Evolutionary conservation across 139 green algal genomes (phyloP).

Genomic region (Tetratostichococcus sp.): DNA sequence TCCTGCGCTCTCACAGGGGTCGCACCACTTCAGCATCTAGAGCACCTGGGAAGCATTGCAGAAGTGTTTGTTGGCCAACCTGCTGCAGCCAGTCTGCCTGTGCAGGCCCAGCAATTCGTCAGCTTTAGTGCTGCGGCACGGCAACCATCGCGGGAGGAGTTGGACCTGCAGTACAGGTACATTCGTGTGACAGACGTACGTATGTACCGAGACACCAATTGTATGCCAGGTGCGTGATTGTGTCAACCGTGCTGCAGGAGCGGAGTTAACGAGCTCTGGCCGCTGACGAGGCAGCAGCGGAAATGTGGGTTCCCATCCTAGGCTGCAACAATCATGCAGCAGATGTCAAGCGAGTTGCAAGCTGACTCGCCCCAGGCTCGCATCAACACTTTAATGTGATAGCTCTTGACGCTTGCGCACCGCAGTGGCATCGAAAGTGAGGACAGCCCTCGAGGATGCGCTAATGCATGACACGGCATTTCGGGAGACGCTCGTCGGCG

Average conservation of each 20-base stretch:
- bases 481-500: neutral
- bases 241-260: neutral
- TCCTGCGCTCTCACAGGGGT: no score
- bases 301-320: neutral
- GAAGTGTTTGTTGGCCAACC: no score
- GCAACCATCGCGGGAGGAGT: neutral
- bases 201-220: no score
- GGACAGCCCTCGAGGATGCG: constrained; percentile 5
- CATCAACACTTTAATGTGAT: neutral
- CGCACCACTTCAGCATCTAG: no score
- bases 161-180: neutral
- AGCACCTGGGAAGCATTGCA: no score
- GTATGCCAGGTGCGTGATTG: no score
- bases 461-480: neutral
- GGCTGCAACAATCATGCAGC: no score
- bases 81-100: no score
- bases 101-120: neutral
- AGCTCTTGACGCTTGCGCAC: neutral
- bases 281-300: neutral
- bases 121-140: neutral
- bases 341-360: no score
- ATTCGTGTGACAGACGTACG: no score
- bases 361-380: neutral
- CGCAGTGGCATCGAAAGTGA: constrained; percentile 11
- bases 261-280: neutral